Percentiles rank a stretch among this genome's conserved stretches.
phyloP scores from a whole-genome alignment of 441 rosid genomes.

The Mallotus japonicus region DNA sequence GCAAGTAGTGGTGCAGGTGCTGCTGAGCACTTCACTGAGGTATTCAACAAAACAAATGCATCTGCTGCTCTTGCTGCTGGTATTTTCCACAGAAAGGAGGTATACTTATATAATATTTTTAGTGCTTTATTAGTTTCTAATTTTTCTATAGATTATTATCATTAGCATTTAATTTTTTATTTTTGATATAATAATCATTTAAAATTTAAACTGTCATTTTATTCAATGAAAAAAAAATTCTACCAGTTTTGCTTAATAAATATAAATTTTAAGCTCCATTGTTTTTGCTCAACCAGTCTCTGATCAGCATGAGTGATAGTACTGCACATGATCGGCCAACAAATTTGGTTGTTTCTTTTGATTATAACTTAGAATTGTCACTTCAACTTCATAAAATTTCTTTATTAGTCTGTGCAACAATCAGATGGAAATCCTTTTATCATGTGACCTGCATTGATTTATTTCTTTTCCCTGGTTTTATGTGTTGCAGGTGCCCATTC shows the following conservation, averaged over 20 bases:
- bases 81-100: conserved; percentile 97
- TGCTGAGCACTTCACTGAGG: conserved; percentile 80
- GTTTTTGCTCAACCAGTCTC: background rate
- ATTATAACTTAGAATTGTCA: background rate
- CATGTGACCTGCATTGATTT: background rate
- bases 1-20: conserved; percentile 97
- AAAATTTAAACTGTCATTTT: background rate
- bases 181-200: no score
- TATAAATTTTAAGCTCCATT: background rate
- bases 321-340: background rate
- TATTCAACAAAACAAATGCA: conserved; percentile 71
- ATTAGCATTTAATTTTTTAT: background rate
- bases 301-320: background rate
- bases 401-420: background rate
- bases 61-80: conserved; percentile 99
- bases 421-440: background rate
- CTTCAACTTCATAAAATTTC: no score
- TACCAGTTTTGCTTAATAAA: background rate
- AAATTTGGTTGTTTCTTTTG: background rate
- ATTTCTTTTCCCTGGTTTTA: background rate
- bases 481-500: conserved; percentile 74
- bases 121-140: background rate
- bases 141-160: background rate
- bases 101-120: conserved; percentile 15
- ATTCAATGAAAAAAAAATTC: background rate